Percentiles rank a stretch among this genome's conserved stretches.
phyloP scores from a whole-genome alignment of 2,329 filamentous ascomycete genomes.

The Cladosporium sp. region DNA sequence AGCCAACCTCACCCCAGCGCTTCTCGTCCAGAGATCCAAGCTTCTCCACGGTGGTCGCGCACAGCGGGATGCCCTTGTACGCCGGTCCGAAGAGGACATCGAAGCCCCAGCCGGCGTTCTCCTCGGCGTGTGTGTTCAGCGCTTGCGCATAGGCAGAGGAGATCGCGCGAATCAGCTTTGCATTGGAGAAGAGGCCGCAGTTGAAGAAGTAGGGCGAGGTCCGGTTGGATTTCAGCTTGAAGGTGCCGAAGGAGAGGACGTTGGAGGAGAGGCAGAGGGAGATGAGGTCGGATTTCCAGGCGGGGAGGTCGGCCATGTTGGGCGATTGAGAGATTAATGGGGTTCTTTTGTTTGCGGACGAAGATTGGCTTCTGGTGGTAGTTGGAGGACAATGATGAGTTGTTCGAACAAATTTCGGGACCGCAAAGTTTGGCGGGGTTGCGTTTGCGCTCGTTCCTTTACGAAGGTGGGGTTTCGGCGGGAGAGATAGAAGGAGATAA shows the following conservation, averaged over 20 bases:
- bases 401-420: no score
- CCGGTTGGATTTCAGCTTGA: conserved; percentile 88
- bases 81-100: conserved; percentile 91
- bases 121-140: conserved; percentile 40
- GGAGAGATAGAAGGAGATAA: no score
- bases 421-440: no score
- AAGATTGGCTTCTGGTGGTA: no score
- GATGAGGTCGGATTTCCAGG: conserved; percentile 69
- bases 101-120: conserved; percentile 49
- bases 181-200: conserved; percentile 81
- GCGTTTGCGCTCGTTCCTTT: no score
- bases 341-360: no score
- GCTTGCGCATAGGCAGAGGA: conserved; percentile 71
- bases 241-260: conserved; percentile 74
- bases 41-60: conserved; percentile 68
- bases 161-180: conserved; percentile 69
- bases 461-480: no score
- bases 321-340: neutral
- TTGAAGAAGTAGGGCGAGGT: conserved; percentile 97
- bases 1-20: conserved; percentile 65
- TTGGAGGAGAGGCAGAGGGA: conserved; percentile 60
- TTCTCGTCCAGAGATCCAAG: conserved; percentile 62
- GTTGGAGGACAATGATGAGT: no score
- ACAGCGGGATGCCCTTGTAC: conserved; percentile 96
- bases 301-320: conserved; percentile 20